Base-by-base conservation (phyloP, 2,329 filamentous ascomycete species). In the Dothidotthia symphoricarpi region DNA sequence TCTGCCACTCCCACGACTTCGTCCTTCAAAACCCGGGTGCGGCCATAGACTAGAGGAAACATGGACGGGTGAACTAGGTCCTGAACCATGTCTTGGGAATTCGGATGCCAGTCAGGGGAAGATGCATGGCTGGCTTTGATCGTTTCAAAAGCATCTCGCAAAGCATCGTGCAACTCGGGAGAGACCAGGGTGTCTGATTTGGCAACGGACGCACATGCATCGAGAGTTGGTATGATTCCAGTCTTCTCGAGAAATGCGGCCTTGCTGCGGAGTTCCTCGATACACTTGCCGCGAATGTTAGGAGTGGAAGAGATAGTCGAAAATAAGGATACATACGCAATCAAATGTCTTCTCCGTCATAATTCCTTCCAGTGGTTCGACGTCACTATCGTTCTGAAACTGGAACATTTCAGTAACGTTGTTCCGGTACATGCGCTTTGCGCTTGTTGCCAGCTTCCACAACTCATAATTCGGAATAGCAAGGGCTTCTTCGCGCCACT, bases 61-160 rank as follows among this genome's bases (percentile, higher is more conserved):
- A 85, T 66, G 0, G 80, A 85, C 1, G 82, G 81, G 47, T 85
- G 75, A 4, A 85, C 72, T 1, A 85, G 64, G 53, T 86, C 76
- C 0, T 82, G 72, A 2, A 86, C 80, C 42, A 72, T 74, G 1
- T 67, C 60, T 22, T 79, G 66, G 0, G 76, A 80, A 2, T 73
- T 68, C 0, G 81, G 82, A 58, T 85, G 78, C 73, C 76, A 86
- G 6, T 76, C 72, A 0, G 75, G 72, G 11, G 34, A 36, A 3
- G 27, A 7, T 11, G 28, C 31, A 15, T 50, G 51, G 1, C 76
- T 68, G 13, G 75, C 59, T 41, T 83, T 75, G 2, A 86, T 65
- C 0, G 55, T 56, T 1, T 59, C 55, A 22, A 77, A 72, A 1
- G 69, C 72, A 3, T 54, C 47, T 17, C 54, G 66, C 3, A 85